phyloP scores from a whole-genome alignment of 2,329 filamentous ascomycete genomes.

The Trichoderma breve region DNA sequence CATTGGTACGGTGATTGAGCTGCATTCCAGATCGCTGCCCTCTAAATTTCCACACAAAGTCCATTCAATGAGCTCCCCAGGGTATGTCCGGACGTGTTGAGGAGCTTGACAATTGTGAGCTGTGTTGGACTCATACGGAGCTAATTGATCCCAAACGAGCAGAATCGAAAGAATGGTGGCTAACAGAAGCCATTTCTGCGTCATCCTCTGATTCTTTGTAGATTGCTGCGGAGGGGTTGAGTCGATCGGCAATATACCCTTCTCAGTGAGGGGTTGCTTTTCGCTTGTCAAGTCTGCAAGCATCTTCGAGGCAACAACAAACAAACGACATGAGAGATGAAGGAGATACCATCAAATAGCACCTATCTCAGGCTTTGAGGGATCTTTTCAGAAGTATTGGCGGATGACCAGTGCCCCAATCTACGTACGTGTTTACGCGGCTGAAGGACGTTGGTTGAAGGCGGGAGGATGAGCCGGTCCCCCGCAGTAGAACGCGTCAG shows the following conservation, averaged over 20 bases:
- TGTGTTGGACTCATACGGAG: neutral
- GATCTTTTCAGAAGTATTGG: neutral
- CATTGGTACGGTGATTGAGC: conserved; percentile 44
- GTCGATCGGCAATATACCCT: neutral
- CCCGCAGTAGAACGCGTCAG: neutral
- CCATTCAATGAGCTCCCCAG: conserved; percentile 41
- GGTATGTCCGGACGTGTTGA: conserved; percentile 23
- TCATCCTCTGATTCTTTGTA: neutral
- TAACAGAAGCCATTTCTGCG: neutral
- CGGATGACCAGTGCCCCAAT: neutral
- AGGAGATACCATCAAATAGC: neutral
- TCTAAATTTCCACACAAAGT: conserved; percentile 38
- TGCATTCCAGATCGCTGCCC: conserved; percentile 41
- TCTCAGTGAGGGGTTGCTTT: neutral
- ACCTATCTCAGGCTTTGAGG: neutral
- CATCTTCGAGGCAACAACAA: neutral
- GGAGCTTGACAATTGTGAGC: neutral
- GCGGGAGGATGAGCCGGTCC: neutral
- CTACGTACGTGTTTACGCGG: neutral
- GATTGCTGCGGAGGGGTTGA: neutral
- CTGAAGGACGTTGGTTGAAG: neutral
- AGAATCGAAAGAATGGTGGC: neutral
- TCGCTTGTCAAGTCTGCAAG: neutral
- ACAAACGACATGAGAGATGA: neutral
- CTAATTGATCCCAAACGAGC: neutral